Percentiles rank a stretch among this genome's conserved stretches.
Evolutionary conservation across 75 land plant species (phyloP).

Genomic region (Selaginella tamariscina): DNA sequence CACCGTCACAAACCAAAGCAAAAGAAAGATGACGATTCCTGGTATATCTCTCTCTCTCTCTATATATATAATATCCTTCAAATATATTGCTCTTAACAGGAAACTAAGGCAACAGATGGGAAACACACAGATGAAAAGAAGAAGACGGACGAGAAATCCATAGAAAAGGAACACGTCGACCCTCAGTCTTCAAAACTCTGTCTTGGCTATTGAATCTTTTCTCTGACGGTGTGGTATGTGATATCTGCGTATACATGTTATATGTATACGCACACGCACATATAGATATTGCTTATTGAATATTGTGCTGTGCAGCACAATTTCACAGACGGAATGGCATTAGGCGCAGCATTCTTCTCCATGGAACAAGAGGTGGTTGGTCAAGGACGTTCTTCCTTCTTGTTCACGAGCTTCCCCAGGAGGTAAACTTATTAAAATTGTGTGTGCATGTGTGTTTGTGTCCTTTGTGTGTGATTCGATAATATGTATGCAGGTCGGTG

Average conservation of each 20-base stretch:
- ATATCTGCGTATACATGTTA: neutral
- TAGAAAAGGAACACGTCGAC: too few relatives aligned
- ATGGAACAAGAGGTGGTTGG: constrained; percentile 98
- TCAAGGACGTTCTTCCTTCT: constrained; percentile 91
- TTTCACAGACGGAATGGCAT: constrained; percentile 97
- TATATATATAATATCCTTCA: neutral
- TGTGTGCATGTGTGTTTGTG: neutral
- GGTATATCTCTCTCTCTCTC: neutral
- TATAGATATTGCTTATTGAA: neutral
- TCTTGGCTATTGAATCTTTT: constrained; percentile 93
- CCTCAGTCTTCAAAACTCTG: constrained; percentile 53
- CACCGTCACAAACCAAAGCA: constrained; percentile 44
- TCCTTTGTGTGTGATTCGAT: neutral
- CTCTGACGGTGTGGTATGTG: constrained; percentile 92
- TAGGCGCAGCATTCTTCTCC: constrained; percentile 84
- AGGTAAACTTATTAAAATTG: constrained; percentile 40
- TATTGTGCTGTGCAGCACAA: constrained; percentile 59
- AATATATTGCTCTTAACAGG: neutral
- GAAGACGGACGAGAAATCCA: neutral
- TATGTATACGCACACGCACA: too few relatives aligned
- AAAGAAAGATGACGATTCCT: constrained; percentile 3
- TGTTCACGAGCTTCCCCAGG: constrained; percentile 99
- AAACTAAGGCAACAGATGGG: neutral
- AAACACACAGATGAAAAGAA: neutral
- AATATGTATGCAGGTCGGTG: constrained; percentile 58